phyloP scores from a whole-genome alignment of 768 basidiomycete genomes.

The Hericium erinaceus region DNA sequence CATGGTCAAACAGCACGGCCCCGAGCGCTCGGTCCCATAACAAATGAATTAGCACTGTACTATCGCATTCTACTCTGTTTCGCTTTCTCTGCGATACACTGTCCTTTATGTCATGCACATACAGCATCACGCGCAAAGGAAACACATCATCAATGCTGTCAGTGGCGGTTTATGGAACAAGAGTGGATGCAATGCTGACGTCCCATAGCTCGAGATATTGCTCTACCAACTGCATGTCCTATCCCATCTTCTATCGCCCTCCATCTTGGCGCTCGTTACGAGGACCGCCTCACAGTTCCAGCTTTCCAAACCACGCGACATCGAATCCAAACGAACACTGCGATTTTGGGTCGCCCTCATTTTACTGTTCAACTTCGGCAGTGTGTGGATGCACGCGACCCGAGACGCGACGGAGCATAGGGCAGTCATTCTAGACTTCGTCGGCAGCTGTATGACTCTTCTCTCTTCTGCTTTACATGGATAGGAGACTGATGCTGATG shows the following conservation, averaged over 20 bases:
- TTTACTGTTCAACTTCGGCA: constrained; percentile 46
- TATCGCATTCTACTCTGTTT: too few species aligned
- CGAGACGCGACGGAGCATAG: constrained; percentile 47
- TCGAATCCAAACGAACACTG: constrained; percentile 55
- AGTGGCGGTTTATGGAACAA: constrained; percentile 19
- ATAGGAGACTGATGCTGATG: not conserved
- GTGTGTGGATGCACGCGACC: constrained; percentile 52
- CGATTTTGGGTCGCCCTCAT: constrained; percentile 59
- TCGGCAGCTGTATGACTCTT: constrained; percentile 58
- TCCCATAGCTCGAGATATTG: constrained; percentile 52
- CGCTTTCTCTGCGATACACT: too few species aligned
- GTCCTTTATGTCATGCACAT: constrained; percentile 19
- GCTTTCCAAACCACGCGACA: constrained; percentile 56
- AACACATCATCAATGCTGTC: constrained; percentile 63
- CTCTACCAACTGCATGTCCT: constrained; percentile 66
- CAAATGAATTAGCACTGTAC: too few species aligned
- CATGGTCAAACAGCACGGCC: too few species aligned
- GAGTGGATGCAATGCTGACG: constrained; percentile 5
- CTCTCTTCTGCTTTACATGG: not conserved
- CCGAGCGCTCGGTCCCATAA: too few species aligned
- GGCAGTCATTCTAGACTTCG: constrained; percentile 65
- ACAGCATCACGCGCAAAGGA: constrained; percentile 48
- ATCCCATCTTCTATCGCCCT: constrained; percentile 71
- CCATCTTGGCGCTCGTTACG: constrained; percentile 44
- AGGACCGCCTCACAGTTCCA: constrained; percentile 55